Percentiles rank a stretch among this genome's conserved stretches.
These are phyloP conservation scores for Sporothrix variecibatus DNA, from an alignment of 2,329 filamentous ascomycete genomes.

Conservation along the genomic window DNA sequence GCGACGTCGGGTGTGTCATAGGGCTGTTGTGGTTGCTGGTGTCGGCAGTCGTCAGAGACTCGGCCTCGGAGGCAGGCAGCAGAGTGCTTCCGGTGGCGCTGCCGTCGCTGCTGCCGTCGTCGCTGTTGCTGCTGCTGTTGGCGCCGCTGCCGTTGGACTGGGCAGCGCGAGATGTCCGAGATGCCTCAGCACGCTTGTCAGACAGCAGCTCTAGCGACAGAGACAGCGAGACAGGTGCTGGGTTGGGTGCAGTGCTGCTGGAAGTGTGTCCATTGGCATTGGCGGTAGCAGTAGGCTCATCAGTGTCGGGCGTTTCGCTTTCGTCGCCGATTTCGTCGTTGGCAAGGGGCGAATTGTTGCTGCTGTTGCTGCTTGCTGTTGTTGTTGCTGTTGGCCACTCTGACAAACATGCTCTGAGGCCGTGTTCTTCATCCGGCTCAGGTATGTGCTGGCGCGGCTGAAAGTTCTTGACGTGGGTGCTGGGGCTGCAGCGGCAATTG, in stretches of 20 bases:
- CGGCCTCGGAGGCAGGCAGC: conserved; percentile 35
- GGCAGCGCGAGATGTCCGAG: not conserved
- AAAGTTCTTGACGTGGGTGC: conserved; percentile 42
- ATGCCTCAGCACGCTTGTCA: conserved; percentile 10
- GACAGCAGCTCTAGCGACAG: conserved; percentile 24
- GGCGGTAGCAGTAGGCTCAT: not conserved
- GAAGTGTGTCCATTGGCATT: not conserved
- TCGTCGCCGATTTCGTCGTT: conserved; percentile 2
- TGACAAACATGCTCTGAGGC: conserved; percentile 47
- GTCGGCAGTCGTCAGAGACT: conserved; percentile 45
- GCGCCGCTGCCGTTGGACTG: not conserved
- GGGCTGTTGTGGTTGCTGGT: conserved; percentile 44
- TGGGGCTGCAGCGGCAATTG: conserved; percentile 12
- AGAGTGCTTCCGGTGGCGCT: conserved; percentile 34
- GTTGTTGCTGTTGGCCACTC: conserved; percentile 36
- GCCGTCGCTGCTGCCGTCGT: conserved; percentile 31
- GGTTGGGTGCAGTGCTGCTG: not conserved
- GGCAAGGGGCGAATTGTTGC: not conserved
- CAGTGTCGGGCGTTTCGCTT: not conserved
- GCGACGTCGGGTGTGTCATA: conserved; percentile 44
- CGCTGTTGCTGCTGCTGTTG: conserved; percentile 21
- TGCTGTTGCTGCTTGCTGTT: conserved; percentile 14
- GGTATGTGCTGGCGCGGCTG: conserved; percentile 50
- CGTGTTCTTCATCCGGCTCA: conserved; percentile 55
- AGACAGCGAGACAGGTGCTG: not conserved